phyloP scores from a whole-genome alignment of 2,329 filamentous ascomycete genomes.

The Alternaria metachromatica region DNA sequence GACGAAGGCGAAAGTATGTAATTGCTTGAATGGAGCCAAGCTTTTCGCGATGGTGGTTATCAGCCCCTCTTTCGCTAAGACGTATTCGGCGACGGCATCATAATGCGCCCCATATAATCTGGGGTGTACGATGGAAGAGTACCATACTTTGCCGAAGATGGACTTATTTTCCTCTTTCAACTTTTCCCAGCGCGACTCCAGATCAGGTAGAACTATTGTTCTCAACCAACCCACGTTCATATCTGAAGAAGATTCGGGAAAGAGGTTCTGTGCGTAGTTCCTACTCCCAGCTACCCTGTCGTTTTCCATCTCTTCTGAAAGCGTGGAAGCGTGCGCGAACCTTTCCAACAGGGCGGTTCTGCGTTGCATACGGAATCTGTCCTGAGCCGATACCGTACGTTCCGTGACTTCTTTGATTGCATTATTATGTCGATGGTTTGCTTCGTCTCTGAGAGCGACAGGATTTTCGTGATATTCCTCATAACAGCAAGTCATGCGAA shows the following conservation, averaged over 20 bases:
- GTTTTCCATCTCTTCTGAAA: background rate
- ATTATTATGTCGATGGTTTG: background rate
- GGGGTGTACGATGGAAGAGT: background rate
- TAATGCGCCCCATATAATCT: background rate
- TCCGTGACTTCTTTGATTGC: background rate
- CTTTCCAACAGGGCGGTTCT: background rate
- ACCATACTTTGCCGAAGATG: background rate
- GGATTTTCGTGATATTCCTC: background rate
- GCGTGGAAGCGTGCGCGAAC: background rate
- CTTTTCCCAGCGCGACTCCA: background rate
- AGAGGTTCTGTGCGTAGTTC: background rate
- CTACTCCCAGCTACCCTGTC: background rate
- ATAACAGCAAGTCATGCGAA: background rate
- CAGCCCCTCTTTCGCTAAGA: background rate
- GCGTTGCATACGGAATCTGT: background rate
- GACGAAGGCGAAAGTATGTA: background rate
- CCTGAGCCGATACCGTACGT: background rate
- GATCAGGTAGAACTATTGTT: background rate
- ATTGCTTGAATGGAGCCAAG: background rate
- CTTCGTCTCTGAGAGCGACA: background rate
- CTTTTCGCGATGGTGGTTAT: background rate
- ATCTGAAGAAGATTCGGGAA: background rate
- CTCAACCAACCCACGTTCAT: background rate
- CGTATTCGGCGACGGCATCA: background rate
- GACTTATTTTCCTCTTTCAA: background rate